These are phyloP conservation scores for Trypanosoma grayi DNA, from an alignment of 208 protist species.

Conservation along the genomic window DNA sequence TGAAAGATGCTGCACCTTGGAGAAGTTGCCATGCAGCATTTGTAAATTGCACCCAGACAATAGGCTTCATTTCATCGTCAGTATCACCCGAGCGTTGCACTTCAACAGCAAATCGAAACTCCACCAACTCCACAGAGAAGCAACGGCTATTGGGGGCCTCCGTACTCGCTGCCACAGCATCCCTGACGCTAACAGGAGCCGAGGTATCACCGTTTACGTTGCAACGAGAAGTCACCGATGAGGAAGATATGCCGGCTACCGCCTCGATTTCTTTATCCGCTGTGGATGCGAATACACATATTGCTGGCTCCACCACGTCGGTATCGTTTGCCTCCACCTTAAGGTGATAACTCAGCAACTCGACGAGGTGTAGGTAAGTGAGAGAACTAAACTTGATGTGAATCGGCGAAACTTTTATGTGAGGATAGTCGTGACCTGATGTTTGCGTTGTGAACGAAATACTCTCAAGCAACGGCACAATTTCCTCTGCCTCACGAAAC, in stretches of 20 bases:
- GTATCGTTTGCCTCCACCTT: background rate
- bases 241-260: too few relatives aligned
- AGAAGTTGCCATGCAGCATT: background rate
- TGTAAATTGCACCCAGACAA: background rate
- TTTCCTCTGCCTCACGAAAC: background rate
- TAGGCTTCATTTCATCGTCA: background rate
- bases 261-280: background rate
- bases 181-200: too few relatives aligned
- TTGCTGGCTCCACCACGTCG: background rate
- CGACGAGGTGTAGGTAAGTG: constrained; percentile 14
- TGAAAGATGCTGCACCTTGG: background rate
- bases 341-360: constrained; percentile 10
- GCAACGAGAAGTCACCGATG: too few relatives aligned
- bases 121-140: constrained; percentile 1
- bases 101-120: background rate
- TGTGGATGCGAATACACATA: background rate
- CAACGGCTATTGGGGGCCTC: background rate
- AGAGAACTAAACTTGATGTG: background rate
- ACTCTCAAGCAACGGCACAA: constrained; percentile 8
- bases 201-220: too few relatives aligned
- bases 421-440: background rate
- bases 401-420: constrained; percentile 10
- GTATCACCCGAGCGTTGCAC: background rate
- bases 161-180: too few relatives aligned
- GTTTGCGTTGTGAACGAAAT: constrained; percentile 1